A percentile compares a stretch with the other conserved stretches of the same genome.
These are phyloP conservation scores for Hirsutella minnesotensis DNA, from an alignment of 2,329 filamentous ascomycete species.

Conservation along the genomic window DNA sequence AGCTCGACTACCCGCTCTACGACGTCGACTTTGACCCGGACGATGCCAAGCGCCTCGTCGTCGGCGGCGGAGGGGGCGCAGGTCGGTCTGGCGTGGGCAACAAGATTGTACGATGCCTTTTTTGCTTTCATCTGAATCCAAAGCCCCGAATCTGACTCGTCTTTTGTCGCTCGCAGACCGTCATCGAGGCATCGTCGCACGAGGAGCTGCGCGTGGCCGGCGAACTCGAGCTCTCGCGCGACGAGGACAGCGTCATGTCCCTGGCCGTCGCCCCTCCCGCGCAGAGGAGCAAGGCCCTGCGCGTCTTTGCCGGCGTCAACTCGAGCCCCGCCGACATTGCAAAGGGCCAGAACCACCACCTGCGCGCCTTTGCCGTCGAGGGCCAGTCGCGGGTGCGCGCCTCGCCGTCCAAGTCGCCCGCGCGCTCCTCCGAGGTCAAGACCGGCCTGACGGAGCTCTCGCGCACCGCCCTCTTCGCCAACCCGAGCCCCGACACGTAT, in stretches of 20 bases:
- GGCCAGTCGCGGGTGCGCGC: background rate
- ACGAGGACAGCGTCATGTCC: slow-evolving; percentile 84
- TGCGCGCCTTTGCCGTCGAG: slow-evolving; percentile 61
- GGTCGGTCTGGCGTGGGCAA: slow-evolving; percentile 73
- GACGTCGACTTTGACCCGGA: slow-evolving; percentile 79
- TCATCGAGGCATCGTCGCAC: slow-evolving; percentile 58
- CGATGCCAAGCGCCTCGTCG: slow-evolving; percentile 62
- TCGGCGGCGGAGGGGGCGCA: slow-evolving; percentile 80
- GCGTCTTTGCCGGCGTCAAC: slow-evolving; percentile 68
- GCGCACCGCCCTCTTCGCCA: slow-evolving; percentile 39
- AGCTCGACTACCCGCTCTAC: slow-evolving; percentile 74
- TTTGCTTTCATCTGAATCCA: background rate
- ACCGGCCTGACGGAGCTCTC: slow-evolving; percentile 38
- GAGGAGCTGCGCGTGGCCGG: slow-evolving; percentile 51
- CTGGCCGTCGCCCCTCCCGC: slow-evolving; percentile 50
- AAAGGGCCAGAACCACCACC: slow-evolving; percentile 71
- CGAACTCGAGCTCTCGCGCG: slow-evolving; percentile 66
- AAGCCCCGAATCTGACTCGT: slow-evolving; percentile 5
- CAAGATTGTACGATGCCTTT: slow-evolving; percentile 54
- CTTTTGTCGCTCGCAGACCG: slow-evolving; percentile 40
- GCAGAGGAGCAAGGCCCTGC: slow-evolving; percentile 33
- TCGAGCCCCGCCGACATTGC: slow-evolving; percentile 61
- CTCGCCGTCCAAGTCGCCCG: slow-evolving; percentile 14
- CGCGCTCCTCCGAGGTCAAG: slow-evolving; percentile 14
- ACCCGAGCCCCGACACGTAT: slow-evolving; percentile 39